Percentiles rank a stretch among this genome's conserved stretches.
Conservation (phyloP, 2,329 filamentous ascomycete genomes). For the Beauveria asiatica region DNA sequence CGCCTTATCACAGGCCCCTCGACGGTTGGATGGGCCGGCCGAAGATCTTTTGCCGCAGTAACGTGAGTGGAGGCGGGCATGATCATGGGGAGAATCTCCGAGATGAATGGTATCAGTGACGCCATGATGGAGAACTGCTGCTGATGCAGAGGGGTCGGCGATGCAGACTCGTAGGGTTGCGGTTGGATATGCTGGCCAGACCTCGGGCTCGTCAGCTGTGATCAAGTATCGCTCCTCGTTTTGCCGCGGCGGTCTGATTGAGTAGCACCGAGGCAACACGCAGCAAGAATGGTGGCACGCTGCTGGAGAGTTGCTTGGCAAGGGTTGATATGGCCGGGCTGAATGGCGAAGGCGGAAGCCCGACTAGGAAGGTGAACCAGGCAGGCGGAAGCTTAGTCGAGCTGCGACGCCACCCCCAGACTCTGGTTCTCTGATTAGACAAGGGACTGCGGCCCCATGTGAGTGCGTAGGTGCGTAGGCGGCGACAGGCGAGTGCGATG, state of each 20-base stretch:
- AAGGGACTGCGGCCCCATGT: background rate
- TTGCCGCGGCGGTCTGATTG: background rate
- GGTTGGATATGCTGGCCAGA: background rate
- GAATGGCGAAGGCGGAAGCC: constrained; percentile 5
- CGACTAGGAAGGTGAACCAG: constrained; percentile 7
- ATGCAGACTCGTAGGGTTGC: background rate
- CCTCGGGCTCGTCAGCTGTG: background rate
- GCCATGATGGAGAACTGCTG: constrained; percentile 31
- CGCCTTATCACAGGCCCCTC: constrained; percentile 26
- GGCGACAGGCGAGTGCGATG: background rate
- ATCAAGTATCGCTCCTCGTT: background rate
- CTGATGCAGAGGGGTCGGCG: background rate
- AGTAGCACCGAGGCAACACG: background rate
- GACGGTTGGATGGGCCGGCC: constrained; percentile 27
- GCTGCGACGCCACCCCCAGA: constrained; percentile 9
- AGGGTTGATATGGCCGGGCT: background rate
- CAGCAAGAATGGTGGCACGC: background rate
- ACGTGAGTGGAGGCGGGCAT: constrained; percentile 50
- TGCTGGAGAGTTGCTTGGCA: background rate
- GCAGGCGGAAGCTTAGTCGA: constrained; percentile 2
- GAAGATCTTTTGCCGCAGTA: constrained; percentile 38
- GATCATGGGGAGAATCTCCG: constrained; percentile 52
- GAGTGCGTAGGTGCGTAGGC: background rate
- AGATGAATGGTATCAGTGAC: constrained; percentile 45
- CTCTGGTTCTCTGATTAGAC: constrained; percentile 1